phyloP scores from a whole-genome alignment of 2,329 filamentous ascomycete genomes.

The Penicillium sp. region DNA sequence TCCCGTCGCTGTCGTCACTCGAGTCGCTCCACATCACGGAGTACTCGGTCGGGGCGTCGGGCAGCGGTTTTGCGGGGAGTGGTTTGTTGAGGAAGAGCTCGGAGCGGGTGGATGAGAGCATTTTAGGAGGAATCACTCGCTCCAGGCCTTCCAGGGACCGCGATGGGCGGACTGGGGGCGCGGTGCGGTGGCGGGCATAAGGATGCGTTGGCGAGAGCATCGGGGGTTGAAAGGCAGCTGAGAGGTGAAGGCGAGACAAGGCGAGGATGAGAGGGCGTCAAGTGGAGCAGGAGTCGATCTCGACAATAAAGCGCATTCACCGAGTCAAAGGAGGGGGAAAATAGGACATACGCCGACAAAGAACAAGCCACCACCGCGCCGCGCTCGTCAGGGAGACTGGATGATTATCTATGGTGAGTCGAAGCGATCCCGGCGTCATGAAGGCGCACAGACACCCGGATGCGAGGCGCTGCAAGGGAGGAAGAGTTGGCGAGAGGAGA shows the following conservation, averaged over 20 bases:
- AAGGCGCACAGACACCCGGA: slow-evolving; percentile 16
- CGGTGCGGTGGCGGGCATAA: slow-evolving; percentile 16
- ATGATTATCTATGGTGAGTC: slow-evolving; percentile 4
- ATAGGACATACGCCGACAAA: too few species aligned
- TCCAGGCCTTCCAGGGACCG: slow-evolving; percentile 40
- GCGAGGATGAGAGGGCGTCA: too few species aligned
- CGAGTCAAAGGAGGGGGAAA: too few species aligned
- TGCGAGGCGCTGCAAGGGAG: slow-evolving; percentile 18
- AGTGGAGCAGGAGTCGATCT: too few species aligned
- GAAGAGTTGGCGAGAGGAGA: background rate
- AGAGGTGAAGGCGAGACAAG: too few species aligned
- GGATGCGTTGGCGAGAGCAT: background rate
- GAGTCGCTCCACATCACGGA: slow-evolving; percentile 30
- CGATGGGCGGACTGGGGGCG: slow-evolving; percentile 35
- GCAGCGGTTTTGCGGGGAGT: slow-evolving; percentile 30
- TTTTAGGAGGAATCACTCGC: slow-evolving; percentile 33
- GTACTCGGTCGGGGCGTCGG: slow-evolving; percentile 19
- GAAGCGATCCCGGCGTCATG: slow-evolving; percentile 5
- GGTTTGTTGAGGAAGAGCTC: slow-evolving; percentile 32
- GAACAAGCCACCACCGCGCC: too few species aligned
- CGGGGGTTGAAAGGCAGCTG: too few species aligned
- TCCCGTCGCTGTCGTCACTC: slow-evolving; percentile 27
- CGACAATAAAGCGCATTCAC: too few species aligned
- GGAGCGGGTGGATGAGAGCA: slow-evolving; percentile 14
- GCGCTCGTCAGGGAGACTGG: too few species aligned